Evolutionary conservation across 2,329 filamentous ascomycete genomes (phyloP), one percentile per base, ranked within the genome.

Genomic region (Rhinocladiella mackenziei): DNA sequence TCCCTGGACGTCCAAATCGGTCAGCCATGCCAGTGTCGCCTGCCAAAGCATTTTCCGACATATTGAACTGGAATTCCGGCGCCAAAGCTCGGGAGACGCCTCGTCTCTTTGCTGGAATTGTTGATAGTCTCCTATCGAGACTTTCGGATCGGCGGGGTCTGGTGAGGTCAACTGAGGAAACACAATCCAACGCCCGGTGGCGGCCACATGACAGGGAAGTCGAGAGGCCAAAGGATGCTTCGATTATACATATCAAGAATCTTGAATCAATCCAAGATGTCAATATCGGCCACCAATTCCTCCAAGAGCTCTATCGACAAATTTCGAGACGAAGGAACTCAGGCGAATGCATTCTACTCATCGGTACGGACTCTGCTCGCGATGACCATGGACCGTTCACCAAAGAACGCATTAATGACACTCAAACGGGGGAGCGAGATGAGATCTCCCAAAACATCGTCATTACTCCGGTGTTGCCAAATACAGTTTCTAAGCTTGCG

Each of bases 231-330:
- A 43, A 47, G 20, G 37, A 32, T 32, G 39, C 43, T 19, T 42
- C 89, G 5, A 81, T 97, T 45, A 72, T 94, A 28, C 87, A 87
- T 56, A 69, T 95, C 9, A 79, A 85, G 60, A 87, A 97, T 61
- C 85, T 88, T 58, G 80, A 85, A 40, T 86, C 94, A 52, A 72
- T 98, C 6, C 79, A 76, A 56, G 76, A 77, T 59, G 33, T 28
- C 5, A 63, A 76, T 4, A 80, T 87, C 45, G 87, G 88, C 8
- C 73, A 77, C 2, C 74, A 77, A 15, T 76, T 97, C 22, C 67
- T 96, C 5, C 69, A 73, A 29, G 80, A 83, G 46, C 68, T 98
- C 9, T 80, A 86, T 40, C 75, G 78, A 35, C 72, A 84, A 5
- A 78, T 94, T 18, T 83, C 89, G 56, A 76, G 78, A 47, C 75